Base-by-base conservation (phyloP, 305 asterid genomes). In the Fraxinus ornus region DNA sequence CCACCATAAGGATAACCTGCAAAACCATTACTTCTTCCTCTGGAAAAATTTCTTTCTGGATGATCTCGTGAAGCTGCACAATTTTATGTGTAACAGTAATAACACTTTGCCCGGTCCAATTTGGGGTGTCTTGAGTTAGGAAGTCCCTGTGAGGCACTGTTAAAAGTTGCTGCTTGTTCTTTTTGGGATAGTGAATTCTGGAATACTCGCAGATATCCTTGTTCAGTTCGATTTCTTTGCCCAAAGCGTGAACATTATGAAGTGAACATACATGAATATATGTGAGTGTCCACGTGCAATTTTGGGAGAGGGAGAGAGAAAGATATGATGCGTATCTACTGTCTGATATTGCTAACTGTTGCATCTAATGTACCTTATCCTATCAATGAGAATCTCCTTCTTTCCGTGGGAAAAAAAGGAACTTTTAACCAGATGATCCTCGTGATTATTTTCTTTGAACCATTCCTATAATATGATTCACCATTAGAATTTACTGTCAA, bases 281-380 rank as follows among this genome's bases (percentile, higher is more conserved):
- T 19, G 26, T 5, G 70, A 19, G 30, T 19, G 26, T 19, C 22
- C 62, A 52, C 62, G 0, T 52, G 62, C 64, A 55, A 55, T 55
- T 17, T 55, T 55, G 2, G 22, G 22, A 6, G 37, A 4, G 37
- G 7, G 28, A 7, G 70, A 21, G 28, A 2, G 10, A 2, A 3
- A 60, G 13, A 7, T 4, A 5, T 2, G 6, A n/a, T 70, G 12
- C 5, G 12, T 30, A 13, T 2, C 3, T 36, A 6, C 28, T 55
- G 55, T 60, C 78, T 80, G 73, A 60, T 37, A 33, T 81, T 32
- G 79, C 76, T 12, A 28, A 17, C n/a, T 68, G 19, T 49, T 36
- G 72, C 28, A 13, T 78, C 70, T 78, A 62, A 70, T 60, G 36
- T 70, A 12, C 75, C 7, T 9, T 73, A 44, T 13, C 81, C 37